Conservation (phyloP, 768 basidiomycete species). For the Tulasnella sp. region DNA sequence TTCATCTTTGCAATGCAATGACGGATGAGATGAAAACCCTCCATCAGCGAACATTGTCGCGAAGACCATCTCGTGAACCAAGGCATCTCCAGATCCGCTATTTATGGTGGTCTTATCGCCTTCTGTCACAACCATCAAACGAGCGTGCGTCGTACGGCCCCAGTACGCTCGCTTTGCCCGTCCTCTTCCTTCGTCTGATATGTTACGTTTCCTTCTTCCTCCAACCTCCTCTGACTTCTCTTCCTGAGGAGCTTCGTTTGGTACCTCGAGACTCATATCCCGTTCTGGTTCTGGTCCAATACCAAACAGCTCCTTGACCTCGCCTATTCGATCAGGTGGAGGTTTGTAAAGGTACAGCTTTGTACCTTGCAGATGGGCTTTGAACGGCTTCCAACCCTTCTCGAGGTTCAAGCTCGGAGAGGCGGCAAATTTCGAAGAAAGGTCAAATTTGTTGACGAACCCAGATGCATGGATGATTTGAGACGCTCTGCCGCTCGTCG, state of each 20-base stretch:
- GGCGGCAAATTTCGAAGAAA: slow-evolving; percentile 24
- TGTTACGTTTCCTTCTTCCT: slow-evolving; percentile 13
- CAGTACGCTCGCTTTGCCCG: slow-evolving; percentile 52
- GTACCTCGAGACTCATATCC: too few species aligned
- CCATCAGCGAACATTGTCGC: slow-evolving; percentile 63
- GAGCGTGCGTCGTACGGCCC: slow-evolving; percentile 64
- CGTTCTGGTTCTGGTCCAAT: slow-evolving; percentile 28
- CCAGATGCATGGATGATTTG: slow-evolving; percentile 67
- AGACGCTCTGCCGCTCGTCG: slow-evolving; percentile 29
- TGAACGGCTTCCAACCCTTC: slow-evolving; percentile 80
- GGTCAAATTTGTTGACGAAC: slow-evolving; percentile 55
- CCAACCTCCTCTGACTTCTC: slow-evolving; percentile 38
- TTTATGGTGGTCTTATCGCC: slow-evolving; percentile 37
- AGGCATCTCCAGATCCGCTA: slow-evolving; percentile 63
- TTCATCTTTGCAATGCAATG: too few species aligned
- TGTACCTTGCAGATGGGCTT: slow-evolving; percentile 68
- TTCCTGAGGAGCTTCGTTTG: slow-evolving; percentile 45
- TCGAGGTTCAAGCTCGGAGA: slow-evolving; percentile 26
- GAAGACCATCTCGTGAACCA: slow-evolving; percentile 71
- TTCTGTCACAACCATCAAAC: slow-evolving; percentile 37
- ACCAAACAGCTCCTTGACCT: slow-evolving; percentile 64
- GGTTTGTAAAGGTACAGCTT: slow-evolving; percentile 83
- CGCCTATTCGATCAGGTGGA: slow-evolving; percentile 49
- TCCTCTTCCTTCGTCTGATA: slow-evolving; percentile 21
- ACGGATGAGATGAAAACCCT: too few species aligned